Conservation (phyloP, 2,329 filamentous ascomycete genomes). For the Aspergillus sp. region DNA sequence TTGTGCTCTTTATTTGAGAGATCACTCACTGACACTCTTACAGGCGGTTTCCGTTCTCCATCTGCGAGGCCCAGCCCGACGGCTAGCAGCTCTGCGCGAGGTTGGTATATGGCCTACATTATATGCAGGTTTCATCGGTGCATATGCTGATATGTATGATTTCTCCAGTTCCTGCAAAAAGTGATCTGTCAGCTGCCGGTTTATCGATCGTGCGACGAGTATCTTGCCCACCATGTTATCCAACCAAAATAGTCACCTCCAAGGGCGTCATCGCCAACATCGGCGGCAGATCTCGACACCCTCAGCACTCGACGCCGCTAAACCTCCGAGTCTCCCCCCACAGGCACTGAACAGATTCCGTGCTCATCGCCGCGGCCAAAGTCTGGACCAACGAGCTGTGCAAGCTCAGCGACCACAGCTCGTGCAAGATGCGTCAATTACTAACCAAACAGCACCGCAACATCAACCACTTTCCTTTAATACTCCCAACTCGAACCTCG, state of each 20-base stretch:
- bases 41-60: constrained; percentile 54
- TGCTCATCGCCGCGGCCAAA: constrained; percentile 78
- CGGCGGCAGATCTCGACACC: constrained; percentile 87
- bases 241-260: constrained; percentile 69
- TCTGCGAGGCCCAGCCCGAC: constrained; percentile 54
- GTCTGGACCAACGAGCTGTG: constrained; percentile 71
- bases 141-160: constrained; percentile 18
- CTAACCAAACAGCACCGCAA: constrained; percentile 56
- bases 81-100: constrained; percentile 78
- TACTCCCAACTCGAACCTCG: constrained; percentile 32
- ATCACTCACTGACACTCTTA: constrained; percentile 52
- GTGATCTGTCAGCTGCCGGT: constrained; percentile 44
- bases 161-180: constrained; percentile 13
- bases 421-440: constrained; percentile 55
- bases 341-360: constrained; percentile 52
- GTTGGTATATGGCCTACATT: constrained; percentile 42
- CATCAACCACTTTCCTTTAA: constrained; percentile 44
- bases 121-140: constrained; percentile 8
- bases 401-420: constrained; percentile 49
- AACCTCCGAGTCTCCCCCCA: constrained; percentile 65
- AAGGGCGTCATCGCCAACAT: constrained; percentile 73
- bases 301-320: constrained; percentile 71
- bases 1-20: constrained; percentile 39
- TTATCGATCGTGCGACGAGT: constrained; percentile 18
- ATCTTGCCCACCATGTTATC: constrained; percentile 68